Evolutionary conservation across 305 asterid species (phyloP), one percentile per base, ranked within the genome.

Genomic region (Withania somnifera): DNA sequence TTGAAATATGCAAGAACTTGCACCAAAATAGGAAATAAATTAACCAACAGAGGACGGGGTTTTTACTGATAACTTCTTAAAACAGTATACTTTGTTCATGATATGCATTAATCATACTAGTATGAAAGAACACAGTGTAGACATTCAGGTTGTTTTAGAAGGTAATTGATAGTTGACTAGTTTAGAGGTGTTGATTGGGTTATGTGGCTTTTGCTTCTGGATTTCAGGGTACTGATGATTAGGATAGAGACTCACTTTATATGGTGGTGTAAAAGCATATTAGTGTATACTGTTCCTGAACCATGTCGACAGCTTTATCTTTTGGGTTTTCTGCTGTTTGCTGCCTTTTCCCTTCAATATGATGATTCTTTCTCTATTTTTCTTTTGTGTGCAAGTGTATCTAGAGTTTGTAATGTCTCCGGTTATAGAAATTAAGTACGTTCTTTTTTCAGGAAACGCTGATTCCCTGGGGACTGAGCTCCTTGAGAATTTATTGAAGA

Each of bases 401-500:
- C 58, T 26, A 26, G 79, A 75, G 9, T 75, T 47, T 50, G 8
- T 73, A n/a, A 50, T 75, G 61, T 15, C 24, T 47, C 14, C 9
- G 15, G 45, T 56, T 73, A 40, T 24, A 71, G 57, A 56, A 75
- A 19, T 71, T 79, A 60, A 81, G 47, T 56, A 30, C 42, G 82
- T 82, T 76, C 75, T 67, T 54, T 81, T 75, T 50, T 77, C 94
- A 96, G 99, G 99, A 85, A 93, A 91, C 84, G 93, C 85, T 6
- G 99, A 93, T 78, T 80, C 87, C 34, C 93, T 96, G 50, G 98
- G 98, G 42, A 86, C 93, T 0, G 99, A 96, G 34, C 95, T 94
- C 85, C 97, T 96, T 0, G 98, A 96, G 87, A 92, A 93, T 87
- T 88, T 96, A 79, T 77, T 94, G 91, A 94, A 90, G 90, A 96